Base-by-base conservation (phyloP, 768 basidiomycete species). In the Boletus coccyginus region DNA sequence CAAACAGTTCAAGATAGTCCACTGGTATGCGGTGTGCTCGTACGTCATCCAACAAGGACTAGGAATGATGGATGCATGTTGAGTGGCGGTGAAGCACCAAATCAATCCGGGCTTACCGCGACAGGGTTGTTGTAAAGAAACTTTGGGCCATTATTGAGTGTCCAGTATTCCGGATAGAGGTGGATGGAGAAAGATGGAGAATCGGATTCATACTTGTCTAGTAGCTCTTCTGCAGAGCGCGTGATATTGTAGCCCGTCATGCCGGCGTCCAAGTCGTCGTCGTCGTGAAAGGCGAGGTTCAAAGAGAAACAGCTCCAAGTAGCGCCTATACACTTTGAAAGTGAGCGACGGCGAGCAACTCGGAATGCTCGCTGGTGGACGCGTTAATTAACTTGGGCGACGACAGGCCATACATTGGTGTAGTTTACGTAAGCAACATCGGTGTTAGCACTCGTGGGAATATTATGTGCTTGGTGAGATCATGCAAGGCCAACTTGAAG, bases 1-100 rank as follows among this genome's bases (percentile, higher is more conserved):
- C 88, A 62, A 94, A 92, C 31, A 92, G 72, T 57, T 92, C 88
- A 13, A 92, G 76, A 67, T 90, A 92, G 73, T 94, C 92, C 32
- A 88, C 84, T 13, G 92, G 92, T 77, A 94, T 92, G 46, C 90
- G 80, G 62, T 89, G 83, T 9, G 86, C 86, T 46, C 89, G 83
- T 52, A 94, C 85, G 66, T 94, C 92, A 64, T 94, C 92, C 40
- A 94, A 77, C 8, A 94, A 72, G 44, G 87, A 85, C 91, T 93
- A 64, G 24, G 55, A 44, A 43, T 13, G 21, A 53, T 27, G 46
- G 21, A 53, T 27, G 46, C 21, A 47, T 17, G 55, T 35, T 59
- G 47, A 60, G 52, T 50, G 41, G 41, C 45, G 24, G 48, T 21
- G 59, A 38, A 39, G 19, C 17, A n/a, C 31, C 41, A 8, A 38